Base-by-base conservation (phyloP, 192 early-diverging fungal genomes). In the Phlyctochytrium planicorne region DNA sequence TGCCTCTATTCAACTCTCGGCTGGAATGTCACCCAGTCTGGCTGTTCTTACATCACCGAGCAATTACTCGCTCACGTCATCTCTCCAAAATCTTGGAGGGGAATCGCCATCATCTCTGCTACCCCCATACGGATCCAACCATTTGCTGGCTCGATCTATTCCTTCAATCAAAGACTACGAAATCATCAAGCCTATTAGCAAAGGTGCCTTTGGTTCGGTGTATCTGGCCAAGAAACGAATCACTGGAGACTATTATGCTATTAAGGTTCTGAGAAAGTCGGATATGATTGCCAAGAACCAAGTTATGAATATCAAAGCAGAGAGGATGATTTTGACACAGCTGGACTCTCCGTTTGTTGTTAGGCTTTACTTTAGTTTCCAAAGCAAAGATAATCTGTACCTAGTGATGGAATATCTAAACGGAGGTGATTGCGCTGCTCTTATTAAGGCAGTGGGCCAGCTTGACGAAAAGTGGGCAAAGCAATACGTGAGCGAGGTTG, bases 281-380 rank as follows among this genome's bases (percentile, higher is more conserved):
- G 93, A 94, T 62, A 94, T 94, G 93, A 83, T 93, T 60, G 90
- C 90, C 30, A 94, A 94, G 75, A 94, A 94, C 67, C 93, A 94
- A 75, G 92, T 93, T 24, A 91, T 87, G 33, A 94, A 94, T 65
- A 89, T 94, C 75, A 91, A 92, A 67, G 87, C 92, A 0, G 93
- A 94, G 66, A 77, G 92, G n/a, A 87, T 92, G 85, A 93, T 94
- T 68, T 77, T 94, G 33, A 91, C 90, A 71, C 93, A 94, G 70
- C 81, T 93, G 17, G 91, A 94, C 63, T 88, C 86, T 23, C 91
- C 91, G 1, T 93, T 84, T 76, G 91, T 94, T 1, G 90, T 91
- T 62, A 91, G 89, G 60, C 76, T 94, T 1, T 93, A 90, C 70
- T 94, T 85, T 66, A 86, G 88, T 16, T 94, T 94, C 71, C 93